These are phyloP conservation scores for Prunus salicina DNA, from an alignment of 306 rosid genomes.

Conservation along the genomic window DNA sequence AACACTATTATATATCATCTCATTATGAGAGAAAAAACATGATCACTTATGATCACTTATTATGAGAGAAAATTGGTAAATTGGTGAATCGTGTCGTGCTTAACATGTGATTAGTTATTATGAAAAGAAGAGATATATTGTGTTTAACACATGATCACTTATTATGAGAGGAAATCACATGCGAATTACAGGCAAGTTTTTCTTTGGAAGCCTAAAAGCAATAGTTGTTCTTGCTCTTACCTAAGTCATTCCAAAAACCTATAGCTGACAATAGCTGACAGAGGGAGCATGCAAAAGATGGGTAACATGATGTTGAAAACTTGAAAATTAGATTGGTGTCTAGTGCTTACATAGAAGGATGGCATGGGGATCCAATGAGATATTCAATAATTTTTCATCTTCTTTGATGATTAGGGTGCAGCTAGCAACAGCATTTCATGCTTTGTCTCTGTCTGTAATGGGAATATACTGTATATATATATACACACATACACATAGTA, in stretches of 20 bases:
- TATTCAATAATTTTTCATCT: conserved; percentile 1
- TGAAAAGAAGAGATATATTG: too few species aligned
- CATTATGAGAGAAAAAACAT: too few species aligned
- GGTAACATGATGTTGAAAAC: not conserved
- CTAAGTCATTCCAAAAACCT: not conserved
- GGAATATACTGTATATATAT: not conserved
- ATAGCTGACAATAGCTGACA: not conserved
- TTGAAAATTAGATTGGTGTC: not conserved
- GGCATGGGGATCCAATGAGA: not conserved
- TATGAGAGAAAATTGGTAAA: too few species aligned
- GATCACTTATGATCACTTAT: too few species aligned
- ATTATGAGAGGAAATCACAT: not conserved
- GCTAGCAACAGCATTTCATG: not conserved
- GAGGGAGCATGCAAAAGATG: not conserved
- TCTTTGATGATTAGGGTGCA: not conserved
- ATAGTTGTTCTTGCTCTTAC: not conserved
- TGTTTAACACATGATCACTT: too few species aligned
- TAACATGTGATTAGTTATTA: too few species aligned
- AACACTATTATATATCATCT: too few species aligned
- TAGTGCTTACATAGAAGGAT: conserved; percentile 4
- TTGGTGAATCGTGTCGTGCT: too few species aligned
- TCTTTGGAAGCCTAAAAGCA: not conserved
- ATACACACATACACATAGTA: too few species aligned
- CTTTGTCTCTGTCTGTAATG: not conserved
- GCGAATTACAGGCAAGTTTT: not conserved